phyloP scores from a whole-genome alignment of 306 rosid species.

The Crotalaria pallida region DNA sequence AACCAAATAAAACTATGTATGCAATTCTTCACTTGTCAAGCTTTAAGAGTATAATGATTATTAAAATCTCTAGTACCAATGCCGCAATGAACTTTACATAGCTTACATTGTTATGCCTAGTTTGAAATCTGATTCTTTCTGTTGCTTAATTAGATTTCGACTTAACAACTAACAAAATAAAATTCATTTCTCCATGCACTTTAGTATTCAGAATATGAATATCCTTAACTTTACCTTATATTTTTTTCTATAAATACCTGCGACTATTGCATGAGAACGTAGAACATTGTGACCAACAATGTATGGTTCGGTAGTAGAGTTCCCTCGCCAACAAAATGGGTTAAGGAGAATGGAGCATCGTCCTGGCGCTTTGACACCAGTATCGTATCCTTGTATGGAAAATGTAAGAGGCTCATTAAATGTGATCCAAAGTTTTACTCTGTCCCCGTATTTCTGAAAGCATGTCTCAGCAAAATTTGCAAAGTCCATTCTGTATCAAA shows the following conservation, averaged over 20 bases:
- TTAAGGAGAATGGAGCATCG: constrained; percentile 70
- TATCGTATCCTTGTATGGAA: constrained; percentile 74
- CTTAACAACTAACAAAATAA: background rate
- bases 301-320: constrained; percentile 85
- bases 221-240: constrained; percentile 50
- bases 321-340: constrained; percentile 61
- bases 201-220: background rate
- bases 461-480: constrained; percentile 70
- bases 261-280: constrained; percentile 58
- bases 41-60: background rate
- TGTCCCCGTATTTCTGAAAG: constrained; percentile 81
- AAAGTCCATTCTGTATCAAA: constrained; percentile 61
- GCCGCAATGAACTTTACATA: background rate
- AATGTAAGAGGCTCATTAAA: constrained; percentile 90
- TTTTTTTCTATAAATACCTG: constrained; percentile 54
- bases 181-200: background rate
- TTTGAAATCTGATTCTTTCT: background rate
- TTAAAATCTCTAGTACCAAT: background rate
- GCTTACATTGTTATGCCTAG: background rate
- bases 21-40: background rate
- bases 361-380: constrained; percentile 83
- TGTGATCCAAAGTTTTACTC: constrained; percentile 94
- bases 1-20: background rate
- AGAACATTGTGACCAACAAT: constrained; percentile 79
- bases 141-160: background rate